A percentile compares a stretch with the other conserved stretches of the same genome.
These are phyloP conservation scores for Linanthus parryae DNA, from an alignment of 148 eudicot genomes.

Conservation along the genomic window DNA sequence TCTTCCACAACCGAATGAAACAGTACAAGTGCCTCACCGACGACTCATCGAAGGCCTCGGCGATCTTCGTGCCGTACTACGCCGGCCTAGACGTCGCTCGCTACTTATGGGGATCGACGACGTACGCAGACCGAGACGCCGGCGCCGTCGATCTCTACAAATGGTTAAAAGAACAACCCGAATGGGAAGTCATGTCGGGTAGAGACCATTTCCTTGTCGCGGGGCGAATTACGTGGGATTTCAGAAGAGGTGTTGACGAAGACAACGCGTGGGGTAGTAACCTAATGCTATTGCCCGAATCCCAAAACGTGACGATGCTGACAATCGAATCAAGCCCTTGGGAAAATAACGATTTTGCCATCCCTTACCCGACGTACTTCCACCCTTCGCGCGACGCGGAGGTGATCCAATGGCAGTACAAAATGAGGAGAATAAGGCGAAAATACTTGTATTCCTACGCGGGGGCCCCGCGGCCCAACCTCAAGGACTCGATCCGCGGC, in stretches of 20 bases:
- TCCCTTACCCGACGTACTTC: conserved; percentile 80
- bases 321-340: conserved; percentile 76
- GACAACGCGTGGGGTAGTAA: conserved; percentile 53
- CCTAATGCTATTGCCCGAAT: conserved; percentile 48
- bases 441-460: conserved; percentile 41
- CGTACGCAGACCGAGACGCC: conserved; percentile 22
- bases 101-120: conserved; percentile 26
- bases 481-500: conserved; percentile 33
- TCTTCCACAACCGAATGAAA: conserved; percentile 63
- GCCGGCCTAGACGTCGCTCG: conserved; percentile 64
- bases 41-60: conserved; percentile 49
- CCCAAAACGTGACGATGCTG: conserved; percentile 52
- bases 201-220: conserved; percentile 68
- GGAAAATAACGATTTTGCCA: conserved; percentile 51
- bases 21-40: conserved; percentile 64
- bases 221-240: conserved; percentile 84
- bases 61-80: conserved; percentile 63
- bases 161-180: conserved; percentile 44
- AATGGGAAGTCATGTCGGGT: conserved; percentile 53
- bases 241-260: conserved; percentile 34
- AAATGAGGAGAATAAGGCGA: conserved; percentile 31
- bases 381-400: conserved; percentile 64
- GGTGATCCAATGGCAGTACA: conserved; percentile 48
- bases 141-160: conserved; percentile 33
- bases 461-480: conserved; percentile 55